Evolutionary conservation across 768 basidiomycete genomes (phyloP).

Genomic region (Termitomyces sp.): DNA sequence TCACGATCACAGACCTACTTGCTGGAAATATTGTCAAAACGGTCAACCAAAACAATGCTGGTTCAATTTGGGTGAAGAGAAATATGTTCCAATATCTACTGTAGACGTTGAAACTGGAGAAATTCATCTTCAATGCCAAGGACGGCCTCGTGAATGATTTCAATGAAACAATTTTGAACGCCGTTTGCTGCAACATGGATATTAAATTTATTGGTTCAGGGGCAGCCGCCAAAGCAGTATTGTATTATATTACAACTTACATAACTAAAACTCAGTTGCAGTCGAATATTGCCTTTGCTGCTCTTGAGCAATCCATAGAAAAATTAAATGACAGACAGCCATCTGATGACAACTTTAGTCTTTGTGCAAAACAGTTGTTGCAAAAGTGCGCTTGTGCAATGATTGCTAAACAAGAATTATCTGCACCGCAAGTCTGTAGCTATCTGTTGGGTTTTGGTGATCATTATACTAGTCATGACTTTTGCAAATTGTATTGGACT

Average conservation of each 20-base stretch:
- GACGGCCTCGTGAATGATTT: conserved; percentile 44
- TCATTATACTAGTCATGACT: conserved; percentile 37
- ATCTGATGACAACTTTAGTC: conserved; percentile 15
- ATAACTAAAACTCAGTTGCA: conserved; percentile 44
- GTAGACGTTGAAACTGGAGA: not conserved
- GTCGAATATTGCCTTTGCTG: conserved; percentile 38
- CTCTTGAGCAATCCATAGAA: conserved; percentile 31
- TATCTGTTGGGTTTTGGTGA: conserved; percentile 35
- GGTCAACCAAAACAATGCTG: too few relatives aligned
- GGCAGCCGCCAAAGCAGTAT: conserved; percentile 35
- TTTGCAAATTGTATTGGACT: conserved; percentile 32
- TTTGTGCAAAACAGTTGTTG: conserved; percentile 30
- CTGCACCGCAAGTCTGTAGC: conserved; percentile 33
- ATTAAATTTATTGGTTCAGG: conserved; percentile 46
- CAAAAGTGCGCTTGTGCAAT: conserved; percentile 36
- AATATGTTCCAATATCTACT: not conserved
- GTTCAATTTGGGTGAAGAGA: too few relatives aligned
- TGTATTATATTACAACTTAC: conserved; percentile 49
- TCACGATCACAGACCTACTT: not conserved
- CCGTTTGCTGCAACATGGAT: conserved; percentile 44
- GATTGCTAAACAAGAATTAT: conserved; percentile 38
- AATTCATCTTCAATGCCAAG: too few relatives aligned
- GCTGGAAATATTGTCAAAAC: not conserved
- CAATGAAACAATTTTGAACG: conserved; percentile 35
- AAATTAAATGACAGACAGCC: conserved; percentile 23